Evolutionary conservation across 2,329 filamentous ascomycete genomes (phyloP), one percentile per base, ranked within the genome.

Genomic region (Epichloe elymi): DNA sequence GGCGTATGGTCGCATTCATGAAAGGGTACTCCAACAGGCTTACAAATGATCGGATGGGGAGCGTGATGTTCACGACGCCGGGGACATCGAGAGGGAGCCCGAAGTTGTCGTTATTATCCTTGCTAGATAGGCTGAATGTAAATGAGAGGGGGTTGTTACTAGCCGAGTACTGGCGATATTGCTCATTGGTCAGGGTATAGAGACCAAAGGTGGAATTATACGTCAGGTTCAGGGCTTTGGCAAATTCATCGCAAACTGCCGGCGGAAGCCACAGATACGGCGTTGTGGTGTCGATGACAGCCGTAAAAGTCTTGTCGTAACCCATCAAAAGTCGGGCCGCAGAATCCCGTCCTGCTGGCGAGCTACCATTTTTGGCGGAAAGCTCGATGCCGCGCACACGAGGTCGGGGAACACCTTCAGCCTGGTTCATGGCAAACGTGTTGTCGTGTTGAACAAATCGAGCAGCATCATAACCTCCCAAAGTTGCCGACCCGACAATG

Each of bases 401-500:
- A 54, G 82, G 74, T 46, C 76, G 71, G 36, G 80, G 78, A 47
- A 79, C 72, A 58, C 80, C 74, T 44, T 74, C 70, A 15, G 71
- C 68, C 42, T 79, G 68, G 38, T 73, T 69, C n/a, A 82, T 63
- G 45, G 68, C 73, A 62, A 88, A 88, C 1, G 70, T 71, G 12
- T 74, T 70, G 50, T 80, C 68, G 61, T 88, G 85, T 1, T 73
- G 67, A 35, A 78, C 68, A 53, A 85, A 80, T 42, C 82, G 75
- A 42, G 76, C 74, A 12, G 71, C 64, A 61, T 88, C 85, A 60
- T 83, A 87, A 30, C 86, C 85, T 20, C 86, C 85, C 10, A 89
- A 67, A 0, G 81, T 85, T 44, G 88, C 65, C 33, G 80, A 82
- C 38, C 73, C 72, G 10, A 76, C 73, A 8, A 68, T 53, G 51